Evolutionary conservation across 163 green algal species (phyloP), one percentile per base, ranked within the genome.

Genomic region (Volvox carteri): DNA sequence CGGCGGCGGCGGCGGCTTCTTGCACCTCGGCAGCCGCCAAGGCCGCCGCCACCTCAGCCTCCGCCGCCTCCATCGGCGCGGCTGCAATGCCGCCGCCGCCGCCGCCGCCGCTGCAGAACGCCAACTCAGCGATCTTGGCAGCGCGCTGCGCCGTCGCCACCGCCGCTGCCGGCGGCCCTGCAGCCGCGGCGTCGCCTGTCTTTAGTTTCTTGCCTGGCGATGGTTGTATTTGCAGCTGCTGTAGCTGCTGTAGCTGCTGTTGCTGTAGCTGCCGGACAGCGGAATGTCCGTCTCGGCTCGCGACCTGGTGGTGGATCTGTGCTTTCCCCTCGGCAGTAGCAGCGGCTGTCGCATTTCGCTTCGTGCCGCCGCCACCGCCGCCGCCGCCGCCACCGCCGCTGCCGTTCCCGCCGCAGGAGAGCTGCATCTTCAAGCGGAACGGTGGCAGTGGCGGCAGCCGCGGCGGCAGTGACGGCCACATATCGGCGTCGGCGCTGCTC

Each of bases 381-480:
- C 70, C 39, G 39, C 70, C 37, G 37, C 21, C 70, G 25, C 70
- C 39, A 42, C 37, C 70, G 39, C 70, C 70, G 70, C 37, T 39
- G 39, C 70, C 70, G 18, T 23, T 25, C 25, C 6, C 70, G 6
- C 41, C 25, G 4, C 14, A 41, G 23, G 73, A 44, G 7, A 62
- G 2, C 37, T 25, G 56, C 25, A 85, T 35, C 56, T 75, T 58
- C 18, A 58, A 58, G 5, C 41, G 78, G 8, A 85, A 73, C 1
- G 52, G 77, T 5, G 65, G 44, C 46, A 72, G 46, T 2, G 60
- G 60, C 44, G 80, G 80, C 62, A 74, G 80, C 80, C 41, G 42
- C 18, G 80, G 80, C 65, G 81, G 81, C 65, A 87, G 81, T 6
- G 48, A 48, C 30, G 73, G 73, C 73, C 42, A 80, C 44, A 44